Evolutionary conservation across 164 flowering plant genomes (phyloP).

Genomic region (Annona cherimola): DNA sequence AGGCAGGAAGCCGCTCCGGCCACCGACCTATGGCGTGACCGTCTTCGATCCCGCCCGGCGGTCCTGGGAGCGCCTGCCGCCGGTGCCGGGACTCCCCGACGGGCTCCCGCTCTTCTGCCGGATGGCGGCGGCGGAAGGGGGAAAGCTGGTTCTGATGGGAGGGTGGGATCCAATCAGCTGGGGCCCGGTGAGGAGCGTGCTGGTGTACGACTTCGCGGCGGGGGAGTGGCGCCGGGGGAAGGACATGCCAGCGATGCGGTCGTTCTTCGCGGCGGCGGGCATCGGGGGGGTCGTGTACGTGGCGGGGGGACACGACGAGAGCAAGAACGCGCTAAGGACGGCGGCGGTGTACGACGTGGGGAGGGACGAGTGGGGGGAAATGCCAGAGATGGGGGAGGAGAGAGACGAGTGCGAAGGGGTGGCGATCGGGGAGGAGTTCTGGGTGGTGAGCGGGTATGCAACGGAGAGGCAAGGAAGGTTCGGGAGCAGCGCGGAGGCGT

Average conservation of each 20-base stretch:
- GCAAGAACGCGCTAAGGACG: conserved; percentile 63
- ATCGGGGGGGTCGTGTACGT: conserved; percentile 37
- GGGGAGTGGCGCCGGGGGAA: conserved; percentile 47
- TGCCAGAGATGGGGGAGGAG: conserved; percentile 53
- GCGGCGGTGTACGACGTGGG: conserved; percentile 54
- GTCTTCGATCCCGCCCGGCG: conserved; percentile 40
- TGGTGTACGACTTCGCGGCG: conserved; percentile 51
- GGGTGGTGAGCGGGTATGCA: conserved; percentile 82
- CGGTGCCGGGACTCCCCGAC: conserved; percentile 38
- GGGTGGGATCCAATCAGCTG: conserved; percentile 75
- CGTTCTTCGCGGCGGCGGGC: conserved; percentile 59
- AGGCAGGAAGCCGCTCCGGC: conserved; percentile 18
- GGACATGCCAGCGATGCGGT: conserved; percentile 55
- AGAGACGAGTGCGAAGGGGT: conserved; percentile 85
- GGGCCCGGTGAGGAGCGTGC: conserved; percentile 50
- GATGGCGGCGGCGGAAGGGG: conserved; percentile 36
- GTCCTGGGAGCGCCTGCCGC: conserved; percentile 48
- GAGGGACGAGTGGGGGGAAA: conserved; percentile 60
- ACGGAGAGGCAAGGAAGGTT: conserved; percentile 70
- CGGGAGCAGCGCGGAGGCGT: conserved; percentile 44
- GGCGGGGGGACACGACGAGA: conserved; percentile 86
- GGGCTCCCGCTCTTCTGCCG: conserved; percentile 77
- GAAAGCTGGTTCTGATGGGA: conserved; percentile 62
- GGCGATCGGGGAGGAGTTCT: conserved; percentile 51
- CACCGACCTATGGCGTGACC: conserved; percentile 42